Evolutionary conservation across 805 yeast genomes (phyloP), one percentile per base, ranked within the genome.

Genomic region (Naumovozyma baii): DNA sequence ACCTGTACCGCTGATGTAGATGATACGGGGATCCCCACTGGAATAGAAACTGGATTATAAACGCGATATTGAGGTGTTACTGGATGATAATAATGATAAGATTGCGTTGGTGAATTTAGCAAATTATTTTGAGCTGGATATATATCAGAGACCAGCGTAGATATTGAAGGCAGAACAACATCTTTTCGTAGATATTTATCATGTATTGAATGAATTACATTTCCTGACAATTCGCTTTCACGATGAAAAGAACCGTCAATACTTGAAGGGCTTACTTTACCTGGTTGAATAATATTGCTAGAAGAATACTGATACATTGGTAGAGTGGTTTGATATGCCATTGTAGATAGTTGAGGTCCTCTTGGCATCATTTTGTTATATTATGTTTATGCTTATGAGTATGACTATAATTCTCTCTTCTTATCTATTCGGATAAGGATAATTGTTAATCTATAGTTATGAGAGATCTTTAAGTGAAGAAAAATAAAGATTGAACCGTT

Each of bases 111-210:
- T 22, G 26, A 7, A 22, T 10, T 22, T 10, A 22, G 9, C 10
- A 22, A 7, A 22, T 10, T 22, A 22, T 22, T 22, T 22, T 22
- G 26, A 22, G 26, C 26, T 7, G 26, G 26, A 20, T 14, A 16
- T n/a, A 36, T 28, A 25, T 28, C 33, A 22, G 33, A 18, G 8
- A 39, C 38, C 14, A 39, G 15, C 7, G 41, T 30, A 5, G 41
- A 28, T 16, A 39, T 31, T 17, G 41, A 34, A n/a, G 41, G 41
- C 19, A 39, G 17, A 9, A 20, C 38, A 9, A 29, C 36, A 3
- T n/a, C 10, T 10, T 7, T 7, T 22, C 26, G 26, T 7, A 22
- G 26, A 22, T 22, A 7, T 7, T 22, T 7, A 22, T 22, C 10
- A 22, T 22, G 7, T 7, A 10, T 22, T 22, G 26, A 22, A n/a